Conservation (phyloP, 2,329 filamentous ascomycete species). For the Helotiales sp. region DNA sequence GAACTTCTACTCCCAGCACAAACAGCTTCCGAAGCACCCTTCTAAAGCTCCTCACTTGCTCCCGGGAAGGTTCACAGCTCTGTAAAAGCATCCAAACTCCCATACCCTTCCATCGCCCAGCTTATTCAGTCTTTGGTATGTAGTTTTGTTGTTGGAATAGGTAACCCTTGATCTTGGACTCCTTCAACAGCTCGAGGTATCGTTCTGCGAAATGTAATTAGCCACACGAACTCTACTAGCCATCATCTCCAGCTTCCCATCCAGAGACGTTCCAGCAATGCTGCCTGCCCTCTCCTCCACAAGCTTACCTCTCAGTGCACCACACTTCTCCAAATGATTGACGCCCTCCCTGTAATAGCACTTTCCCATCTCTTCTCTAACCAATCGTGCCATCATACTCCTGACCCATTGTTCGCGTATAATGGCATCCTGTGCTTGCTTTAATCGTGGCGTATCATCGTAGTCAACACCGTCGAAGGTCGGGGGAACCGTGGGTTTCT, state of each 20-base stretch:
- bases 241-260: not conserved
- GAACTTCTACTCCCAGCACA: not conserved
- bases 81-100: not conserved
- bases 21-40: not conserved
- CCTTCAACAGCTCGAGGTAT: conserved; percentile 78
- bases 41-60: not conserved
- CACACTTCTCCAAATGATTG: conserved; percentile 89
- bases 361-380: conserved; percentile 82
- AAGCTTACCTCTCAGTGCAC: conserved; percentile 74
- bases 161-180: conserved; percentile 78
- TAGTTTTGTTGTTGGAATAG: conserved; percentile 83
- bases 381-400: conserved; percentile 85
- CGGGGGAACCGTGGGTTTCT: conserved; percentile 81
- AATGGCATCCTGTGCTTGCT: conserved; percentile 81
- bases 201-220: conserved; percentile 59
- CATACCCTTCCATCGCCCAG: not conserved
- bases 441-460: conserved; percentile 79
- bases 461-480: conserved; percentile 89
- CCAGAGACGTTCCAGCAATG: not conserved
- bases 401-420: conserved; percentile 88
- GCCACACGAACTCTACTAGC: not conserved
- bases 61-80: not conserved
- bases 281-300: not conserved
- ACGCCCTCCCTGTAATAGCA: conserved; percentile 85
- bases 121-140: conserved; percentile 48